Evolutionary conservation across 345 rosid genomes (phyloP).

Genomic region (Heritiera fomes): DNA sequence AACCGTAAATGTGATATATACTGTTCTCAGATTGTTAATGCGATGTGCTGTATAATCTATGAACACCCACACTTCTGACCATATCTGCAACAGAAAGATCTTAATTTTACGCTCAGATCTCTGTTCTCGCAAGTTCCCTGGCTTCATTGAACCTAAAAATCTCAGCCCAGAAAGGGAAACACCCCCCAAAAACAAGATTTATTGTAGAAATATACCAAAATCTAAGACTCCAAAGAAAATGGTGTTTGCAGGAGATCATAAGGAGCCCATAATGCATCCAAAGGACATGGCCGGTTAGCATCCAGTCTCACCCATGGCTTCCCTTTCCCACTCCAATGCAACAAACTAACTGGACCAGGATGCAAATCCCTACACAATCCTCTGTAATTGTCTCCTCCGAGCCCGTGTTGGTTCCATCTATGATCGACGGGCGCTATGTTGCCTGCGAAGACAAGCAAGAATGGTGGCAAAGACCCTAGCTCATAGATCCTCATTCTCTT

Average conservation of each 20-base stretch:
- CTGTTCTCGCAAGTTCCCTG: not conserved
- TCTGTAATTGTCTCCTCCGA: conserved; percentile 62
- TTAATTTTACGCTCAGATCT: conserved; percentile 9
- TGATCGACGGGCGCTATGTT: conserved; percentile 74
- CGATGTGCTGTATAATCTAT: conserved; percentile 16
- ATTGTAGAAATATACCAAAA: conserved; percentile 3
- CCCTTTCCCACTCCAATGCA: conserved; percentile 81
- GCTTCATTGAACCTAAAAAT: not conserved
- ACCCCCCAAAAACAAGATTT: not conserved
- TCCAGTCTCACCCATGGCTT: conserved; percentile 72
- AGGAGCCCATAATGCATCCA: conserved; percentile 60
- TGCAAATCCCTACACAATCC: conserved; percentile 59
- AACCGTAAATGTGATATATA: conserved; percentile 11
- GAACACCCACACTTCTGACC: conserved; percentile 16
- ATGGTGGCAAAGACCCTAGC: conserved; percentile 80
- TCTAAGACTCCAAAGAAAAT: conserved; percentile 36
- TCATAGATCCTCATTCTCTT: conserved; percentile 84
- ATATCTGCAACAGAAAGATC: conserved; percentile 16
- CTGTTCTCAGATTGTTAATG: conserved; percentile 14
- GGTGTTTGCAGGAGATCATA: conserved; percentile 49
- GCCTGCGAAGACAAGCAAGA: conserved; percentile 78
- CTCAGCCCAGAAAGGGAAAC: not conserved
- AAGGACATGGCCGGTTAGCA: conserved; percentile 50
- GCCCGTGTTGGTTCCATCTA: conserved; percentile 91
- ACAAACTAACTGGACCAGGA: conserved; percentile 65